Percentiles rank a stretch among this genome's conserved stretches.
Conservation (phyloP, 768 basidiomycete genomes). For the Pleurotus giganteus region DNA sequence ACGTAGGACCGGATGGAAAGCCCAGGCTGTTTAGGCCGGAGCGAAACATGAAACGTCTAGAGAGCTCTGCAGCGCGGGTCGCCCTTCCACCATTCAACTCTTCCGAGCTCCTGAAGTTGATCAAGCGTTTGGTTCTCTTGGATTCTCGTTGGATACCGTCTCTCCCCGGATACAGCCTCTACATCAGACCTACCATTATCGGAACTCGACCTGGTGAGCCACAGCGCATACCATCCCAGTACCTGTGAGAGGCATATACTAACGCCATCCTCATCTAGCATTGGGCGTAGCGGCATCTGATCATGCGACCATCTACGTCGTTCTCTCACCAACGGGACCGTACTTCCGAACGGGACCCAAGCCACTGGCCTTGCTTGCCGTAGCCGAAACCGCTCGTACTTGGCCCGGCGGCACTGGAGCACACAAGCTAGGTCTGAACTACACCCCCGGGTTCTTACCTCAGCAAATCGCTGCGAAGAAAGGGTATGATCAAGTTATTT, state of each 20-base stretch:
- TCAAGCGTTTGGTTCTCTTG: conserved; percentile 67
- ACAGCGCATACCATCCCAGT: conserved; percentile 26
- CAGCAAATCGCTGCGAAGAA: conserved; percentile 61
- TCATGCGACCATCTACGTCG: conserved; percentile 72
- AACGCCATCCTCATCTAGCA: conserved; percentile 21
- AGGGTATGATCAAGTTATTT: conserved; percentile 78
- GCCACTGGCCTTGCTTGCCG: conserved; percentile 38
- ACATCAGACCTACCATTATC: conserved; percentile 81
- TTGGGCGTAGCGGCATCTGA: conserved; percentile 70
- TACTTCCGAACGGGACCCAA: conserved; percentile 74
- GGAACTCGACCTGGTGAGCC: conserved; percentile 43
- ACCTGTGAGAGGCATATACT: conserved; percentile 28
- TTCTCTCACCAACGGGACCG: conserved; percentile 70
- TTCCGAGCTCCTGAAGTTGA: conserved; percentile 63
- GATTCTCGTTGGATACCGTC: conserved; percentile 88
- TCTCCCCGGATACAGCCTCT: conserved; percentile 73
- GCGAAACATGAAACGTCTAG: conserved; percentile 81
- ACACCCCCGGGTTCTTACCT: conserved; percentile 58
- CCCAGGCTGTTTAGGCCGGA: conserved; percentile 81
- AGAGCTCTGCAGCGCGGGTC: conserved; percentile 63
- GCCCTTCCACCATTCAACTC: conserved; percentile 81
- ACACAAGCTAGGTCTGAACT: conserved; percentile 74
- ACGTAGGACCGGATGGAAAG: conserved; percentile 67
- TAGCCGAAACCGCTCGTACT: conserved; percentile 37
- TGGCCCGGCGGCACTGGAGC: conserved; percentile 73